A percentile compares a stretch with the other conserved stretches of the same genome.
Conservation (phyloP, 805 yeast species). For the Ogataea minuta region DNA sequence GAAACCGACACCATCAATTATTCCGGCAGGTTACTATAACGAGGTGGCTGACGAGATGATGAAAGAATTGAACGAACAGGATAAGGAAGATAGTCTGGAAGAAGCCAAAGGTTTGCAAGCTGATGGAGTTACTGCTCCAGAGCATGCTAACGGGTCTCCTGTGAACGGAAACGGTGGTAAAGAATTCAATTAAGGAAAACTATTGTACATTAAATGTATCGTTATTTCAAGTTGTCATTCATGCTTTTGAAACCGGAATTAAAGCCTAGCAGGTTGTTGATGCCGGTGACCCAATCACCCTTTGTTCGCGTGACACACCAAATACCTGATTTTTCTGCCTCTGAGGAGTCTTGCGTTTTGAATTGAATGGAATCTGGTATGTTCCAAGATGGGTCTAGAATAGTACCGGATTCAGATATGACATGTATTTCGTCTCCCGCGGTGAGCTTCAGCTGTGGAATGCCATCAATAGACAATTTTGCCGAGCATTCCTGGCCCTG, state of each 20-base stretch:
- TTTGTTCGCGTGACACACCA: constrained; percentile 85
- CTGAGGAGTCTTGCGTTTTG: constrained; percentile 6
- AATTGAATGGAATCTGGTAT: constrained; percentile 34
- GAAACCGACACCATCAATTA: constrained; percentile 16
- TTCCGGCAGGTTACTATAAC: constrained; percentile 25
- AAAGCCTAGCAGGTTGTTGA: constrained; percentile 85
- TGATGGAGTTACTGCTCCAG: background rate
- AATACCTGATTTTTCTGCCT: constrained; percentile 50
- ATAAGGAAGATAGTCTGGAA: constrained; percentile 6
- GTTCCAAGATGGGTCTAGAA: constrained; percentile 49
- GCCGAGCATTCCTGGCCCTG: constrained; percentile 35
- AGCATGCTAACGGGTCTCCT: background rate
- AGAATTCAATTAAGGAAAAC: constrained; percentile 2
- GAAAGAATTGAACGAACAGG: constrained; percentile 25
- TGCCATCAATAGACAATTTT: constrained; percentile 80
- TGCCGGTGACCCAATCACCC: constrained; percentile 89
- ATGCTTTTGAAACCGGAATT: constrained; percentile 71
- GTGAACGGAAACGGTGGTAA: background rate
- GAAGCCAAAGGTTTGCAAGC: background rate
- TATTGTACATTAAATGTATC: constrained; percentile 3
- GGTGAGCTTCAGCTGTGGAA: constrained; percentile 62
- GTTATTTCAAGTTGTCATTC: constrained; percentile 9
- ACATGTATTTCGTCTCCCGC: constrained; percentile 82
- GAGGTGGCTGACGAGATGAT: constrained; percentile 32
- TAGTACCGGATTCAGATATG: constrained; percentile 61